Evolutionary conservation across 2,329 filamentous ascomycete genomes (phyloP).

Genomic region (Colletotrichum sp.): DNA sequence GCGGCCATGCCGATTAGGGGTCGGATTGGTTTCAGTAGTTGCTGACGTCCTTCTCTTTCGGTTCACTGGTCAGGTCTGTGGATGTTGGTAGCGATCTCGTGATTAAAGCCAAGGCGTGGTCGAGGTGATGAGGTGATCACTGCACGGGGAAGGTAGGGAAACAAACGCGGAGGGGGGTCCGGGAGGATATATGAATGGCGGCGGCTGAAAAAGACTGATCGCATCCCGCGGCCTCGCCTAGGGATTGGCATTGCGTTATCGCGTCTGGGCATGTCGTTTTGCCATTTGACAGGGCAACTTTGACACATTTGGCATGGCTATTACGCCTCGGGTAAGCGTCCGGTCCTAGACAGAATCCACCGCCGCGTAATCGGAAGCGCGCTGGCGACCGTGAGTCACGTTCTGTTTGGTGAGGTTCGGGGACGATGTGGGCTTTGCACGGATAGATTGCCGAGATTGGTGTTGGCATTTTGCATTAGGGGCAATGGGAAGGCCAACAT

Average conservation of each 20-base stretch:
- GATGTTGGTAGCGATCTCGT: neutral
- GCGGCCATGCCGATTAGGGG: neutral
- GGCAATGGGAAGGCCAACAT: neutral
- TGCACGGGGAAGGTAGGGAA: neutral
- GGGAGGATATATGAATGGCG: neutral
- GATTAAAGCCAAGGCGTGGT: neutral
- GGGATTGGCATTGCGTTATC: slow-evolving; percentile 17
- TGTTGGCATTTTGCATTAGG: neutral
- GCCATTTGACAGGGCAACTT: neutral
- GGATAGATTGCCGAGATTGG: slow-evolving; percentile 20
- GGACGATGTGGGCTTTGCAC: slow-evolving; percentile 6
- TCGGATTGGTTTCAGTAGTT: neutral
- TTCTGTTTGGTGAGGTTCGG: slow-evolving; percentile 12
- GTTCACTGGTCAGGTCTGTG: neutral
- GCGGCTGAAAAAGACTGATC: neutral
- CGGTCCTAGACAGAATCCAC: neutral
- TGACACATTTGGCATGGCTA: neutral
- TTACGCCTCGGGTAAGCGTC: slow-evolving; percentile 14
- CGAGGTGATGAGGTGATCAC: neutral
- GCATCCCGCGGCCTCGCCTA: neutral
- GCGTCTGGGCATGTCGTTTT: slow-evolving; percentile 12
- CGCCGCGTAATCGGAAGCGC: slow-evolving; percentile 15
- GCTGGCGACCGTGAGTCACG: slow-evolving; percentile 10
- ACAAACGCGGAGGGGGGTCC: neutral
- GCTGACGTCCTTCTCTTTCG: neutral